phyloP scores from a whole-genome alignment of 805 yeast species.

The Candida nonsorbophila region DNA sequence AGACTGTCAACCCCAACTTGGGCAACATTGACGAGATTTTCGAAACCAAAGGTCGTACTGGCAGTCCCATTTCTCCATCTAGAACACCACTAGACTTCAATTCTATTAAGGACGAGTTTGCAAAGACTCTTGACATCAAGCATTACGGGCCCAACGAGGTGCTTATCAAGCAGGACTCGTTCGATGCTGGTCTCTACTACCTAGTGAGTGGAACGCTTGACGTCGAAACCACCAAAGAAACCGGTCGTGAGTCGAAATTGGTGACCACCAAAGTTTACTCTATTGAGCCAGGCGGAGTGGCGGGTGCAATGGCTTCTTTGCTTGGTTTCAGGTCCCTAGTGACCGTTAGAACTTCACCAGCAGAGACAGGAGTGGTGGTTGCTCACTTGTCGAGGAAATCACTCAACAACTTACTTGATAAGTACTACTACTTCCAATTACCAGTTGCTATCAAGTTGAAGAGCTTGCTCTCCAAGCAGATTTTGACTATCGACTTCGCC shows the following conservation, averaged over 20 bases:
- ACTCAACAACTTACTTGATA: conserved; percentile 65
- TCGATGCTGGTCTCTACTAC: conserved; percentile 71
- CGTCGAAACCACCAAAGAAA: conserved; percentile 25
- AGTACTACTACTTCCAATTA: conserved; percentile 68
- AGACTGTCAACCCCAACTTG: conserved; percentile 3
- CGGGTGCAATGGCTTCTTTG: conserved; percentile 80
- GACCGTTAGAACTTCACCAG: conserved; percentile 53
- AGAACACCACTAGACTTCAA: conserved; percentile 5
- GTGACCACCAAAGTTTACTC: conserved; percentile 42
- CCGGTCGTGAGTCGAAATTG: conserved; percentile 1
- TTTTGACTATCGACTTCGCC: conserved; percentile 80
- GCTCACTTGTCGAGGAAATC: conserved; percentile 65
- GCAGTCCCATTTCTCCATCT: background rate
- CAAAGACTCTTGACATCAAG: conserved; percentile 54
- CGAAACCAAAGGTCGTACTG: conserved; percentile 1
- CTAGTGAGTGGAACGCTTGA: conserved; percentile 76
- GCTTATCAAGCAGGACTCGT: conserved; percentile 59
- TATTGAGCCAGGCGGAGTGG: conserved; percentile 72
- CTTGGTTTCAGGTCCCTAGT: conserved; percentile 78
- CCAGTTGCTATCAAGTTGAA: conserved; percentile 73
- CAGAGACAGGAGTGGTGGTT: conserved; percentile 48
- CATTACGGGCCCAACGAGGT: conserved; percentile 48
- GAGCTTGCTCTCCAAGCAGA: conserved; percentile 57
- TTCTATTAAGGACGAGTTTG: conserved; percentile 45
- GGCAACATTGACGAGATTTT: conserved; percentile 1